Conservation (phyloP, 2,329 filamentous ascomycete genomes). For the Penicillium sp. region DNA sequence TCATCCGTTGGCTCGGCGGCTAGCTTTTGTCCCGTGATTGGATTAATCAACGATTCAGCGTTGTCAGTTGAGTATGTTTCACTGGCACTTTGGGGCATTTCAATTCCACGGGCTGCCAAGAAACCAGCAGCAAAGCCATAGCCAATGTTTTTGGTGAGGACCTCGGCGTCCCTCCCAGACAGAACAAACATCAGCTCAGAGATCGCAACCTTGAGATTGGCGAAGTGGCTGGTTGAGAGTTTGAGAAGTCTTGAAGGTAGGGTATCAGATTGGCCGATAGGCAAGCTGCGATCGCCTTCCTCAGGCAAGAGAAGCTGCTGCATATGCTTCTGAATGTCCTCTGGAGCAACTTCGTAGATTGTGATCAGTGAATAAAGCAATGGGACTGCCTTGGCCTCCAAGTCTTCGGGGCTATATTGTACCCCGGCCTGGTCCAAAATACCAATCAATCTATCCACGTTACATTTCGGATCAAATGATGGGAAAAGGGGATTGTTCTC, state of each 20-base stretch:
- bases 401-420: slow-evolving; percentile 65
- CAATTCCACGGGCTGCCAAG: slow-evolving; percentile 79
- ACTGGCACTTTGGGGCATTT: slow-evolving; percentile 67
- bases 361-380: slow-evolving; percentile 72
- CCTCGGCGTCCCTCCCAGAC: slow-evolving; percentile 75
- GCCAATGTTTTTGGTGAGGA: slow-evolving; percentile 86
- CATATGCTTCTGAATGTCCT: slow-evolving; percentile 63
- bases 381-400: slow-evolving; percentile 71
- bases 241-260: slow-evolving; percentile 75
- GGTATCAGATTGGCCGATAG: slow-evolving; percentile 73
- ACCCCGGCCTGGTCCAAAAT: slow-evolving; percentile 69
- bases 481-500: slow-evolving; percentile 65
- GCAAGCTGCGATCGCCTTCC: slow-evolving; percentile 71
- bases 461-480: slow-evolving; percentile 57
- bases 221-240: slow-evolving; percentile 73
- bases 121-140: slow-evolving; percentile 94
- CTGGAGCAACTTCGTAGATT: slow-evolving; percentile 69
- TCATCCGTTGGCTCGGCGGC: slow-evolving; percentile 65
- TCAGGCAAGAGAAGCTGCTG: slow-evolving; percentile 71
- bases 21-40: slow-evolving; percentile 81
- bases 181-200: slow-evolving; percentile 83
- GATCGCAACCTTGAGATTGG: slow-evolving; percentile 72
- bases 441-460: slow-evolving; percentile 66
- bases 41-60: slow-evolving; percentile 60
- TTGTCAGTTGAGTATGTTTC: slow-evolving; percentile 51